A percentile compares a stretch with the other conserved stretches of the same genome.
These are phyloP conservation scores for Nemophila menziesii DNA, from an alignment of 257 asterid species.

Conservation along the genomic window DNA sequence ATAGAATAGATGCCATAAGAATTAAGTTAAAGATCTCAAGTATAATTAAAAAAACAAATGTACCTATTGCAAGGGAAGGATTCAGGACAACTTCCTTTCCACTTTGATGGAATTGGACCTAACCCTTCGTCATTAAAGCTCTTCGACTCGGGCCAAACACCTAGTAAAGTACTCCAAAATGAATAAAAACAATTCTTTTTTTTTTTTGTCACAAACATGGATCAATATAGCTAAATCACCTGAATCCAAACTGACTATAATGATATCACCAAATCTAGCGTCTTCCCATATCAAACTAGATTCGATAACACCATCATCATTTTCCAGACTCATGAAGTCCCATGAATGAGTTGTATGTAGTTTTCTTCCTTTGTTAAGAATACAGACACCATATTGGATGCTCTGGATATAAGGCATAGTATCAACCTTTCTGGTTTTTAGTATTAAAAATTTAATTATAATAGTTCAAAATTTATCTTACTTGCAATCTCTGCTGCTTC, in stretches of 20 bases:
- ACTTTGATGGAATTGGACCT: constrained; percentile 64
- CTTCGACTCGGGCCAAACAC: constrained; percentile 79
- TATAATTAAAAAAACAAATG: not conserved
- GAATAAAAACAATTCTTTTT: not conserved
- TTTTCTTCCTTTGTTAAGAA: constrained; percentile 25
- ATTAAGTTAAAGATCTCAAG: too few relatives aligned
- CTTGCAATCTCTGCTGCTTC: constrained; percentile 48
- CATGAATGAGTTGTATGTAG: constrained; percentile 76
- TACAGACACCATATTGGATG: constrained; percentile 59
- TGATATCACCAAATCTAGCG: constrained; percentile 46
- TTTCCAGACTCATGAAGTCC: constrained; percentile 55
- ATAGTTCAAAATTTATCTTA: constrained; percentile 15
- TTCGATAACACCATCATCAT: constrained; percentile 22
- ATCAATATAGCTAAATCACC: constrained; percentile 26
- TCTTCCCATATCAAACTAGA: constrained; percentile 39
- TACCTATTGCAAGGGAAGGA: constrained; percentile 65
- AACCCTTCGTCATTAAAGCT: constrained; percentile 55
- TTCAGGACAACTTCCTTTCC: constrained; percentile 74
- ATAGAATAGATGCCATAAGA: too few relatives aligned
- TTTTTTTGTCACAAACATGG: not conserved
- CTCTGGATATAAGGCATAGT: constrained; percentile 14
- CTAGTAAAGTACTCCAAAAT: constrained; percentile 13
- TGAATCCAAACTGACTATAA: constrained; percentile 57
- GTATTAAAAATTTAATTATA: too few relatives aligned
- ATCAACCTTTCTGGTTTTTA: not conserved